Percentiles rank a stretch among this genome's conserved stretches.
phyloP scores from a whole-genome alignment of 345 rosid genomes.

The Populus simonii region DNA sequence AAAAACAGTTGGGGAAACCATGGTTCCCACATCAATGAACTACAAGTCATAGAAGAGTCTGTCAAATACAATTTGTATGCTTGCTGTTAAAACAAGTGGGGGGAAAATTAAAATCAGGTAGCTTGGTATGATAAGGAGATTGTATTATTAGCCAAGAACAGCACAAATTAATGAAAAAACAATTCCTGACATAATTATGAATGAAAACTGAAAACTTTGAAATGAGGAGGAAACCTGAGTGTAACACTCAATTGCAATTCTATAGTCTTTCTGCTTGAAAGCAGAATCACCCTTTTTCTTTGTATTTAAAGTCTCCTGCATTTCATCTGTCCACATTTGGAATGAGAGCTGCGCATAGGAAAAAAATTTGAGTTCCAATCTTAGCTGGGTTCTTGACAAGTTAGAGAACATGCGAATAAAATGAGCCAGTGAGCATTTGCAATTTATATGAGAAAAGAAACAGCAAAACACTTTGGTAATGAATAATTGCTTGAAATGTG shows the following conservation, averaged over 20 bases:
- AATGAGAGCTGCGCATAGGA: conserved; percentile 68
- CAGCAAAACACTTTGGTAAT: neutral
- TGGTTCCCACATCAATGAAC: conserved; percentile 82
- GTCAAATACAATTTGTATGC: neutral
- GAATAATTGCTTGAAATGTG: neutral
- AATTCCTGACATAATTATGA: neutral
- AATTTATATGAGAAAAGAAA: neutral
- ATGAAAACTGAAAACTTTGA: neutral
- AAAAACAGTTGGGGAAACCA: conserved; percentile 79
- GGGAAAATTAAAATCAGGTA: neutral
- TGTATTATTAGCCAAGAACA: neutral
- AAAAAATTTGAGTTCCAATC: neutral
- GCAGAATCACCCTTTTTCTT: conserved; percentile 92
- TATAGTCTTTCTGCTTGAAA: conserved; percentile 70
- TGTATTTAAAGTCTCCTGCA: conserved; percentile 78
- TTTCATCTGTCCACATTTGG: conserved; percentile 98
- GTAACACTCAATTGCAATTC: conserved; percentile 65
- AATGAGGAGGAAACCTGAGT: conserved; percentile 51
- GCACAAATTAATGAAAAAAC: neutral
- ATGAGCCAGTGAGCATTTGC: neutral
- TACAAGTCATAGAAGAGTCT: conserved; percentile 24
- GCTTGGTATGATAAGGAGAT: neutral
- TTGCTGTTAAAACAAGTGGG: neutral
- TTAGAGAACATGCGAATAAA: neutral
- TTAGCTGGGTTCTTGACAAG: neutral